Base-by-base conservation (phyloP, 805 yeast species). In the Jamesozyma piceae region DNA sequence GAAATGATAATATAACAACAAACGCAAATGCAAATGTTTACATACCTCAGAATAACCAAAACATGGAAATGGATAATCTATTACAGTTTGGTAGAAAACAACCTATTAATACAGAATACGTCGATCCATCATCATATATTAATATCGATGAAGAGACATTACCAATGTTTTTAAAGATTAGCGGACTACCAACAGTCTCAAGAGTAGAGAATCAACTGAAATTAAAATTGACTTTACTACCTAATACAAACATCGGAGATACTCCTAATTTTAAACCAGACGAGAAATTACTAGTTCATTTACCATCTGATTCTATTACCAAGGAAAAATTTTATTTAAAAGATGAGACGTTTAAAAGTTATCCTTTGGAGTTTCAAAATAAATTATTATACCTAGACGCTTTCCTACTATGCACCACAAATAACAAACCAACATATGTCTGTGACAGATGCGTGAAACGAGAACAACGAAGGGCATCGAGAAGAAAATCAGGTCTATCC, bases 161-260 rank as follows among this genome's bases (percentile, higher is more conserved):
- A 37, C 71, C 72, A 2, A 78, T 73, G 54, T 65, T 68, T 41
- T 51, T 83, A 39, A 60, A 65, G 22, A 66, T 89, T 1, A 60
- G 67, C 8, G 81, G 78, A 40, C 67, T 89, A 35, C 97, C 97
- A 1, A 66, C 74, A 4, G 78, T 78, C 52, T 86, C 95, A 14
- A 74, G 97, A 47, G 97, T 90, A 6, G 97, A 90, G 63, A 90
- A 96, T 5, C 97, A 90, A 64, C 87, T 90, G 60, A 88, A 86
- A 59, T 67, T 92, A 36, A 72, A 73, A 34, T 63, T 39, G 18
- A 39, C 32, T n/a, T 28, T 43, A 21, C 5, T 89, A 18, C 58
- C 72, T 5, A 67, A 88, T 37, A 73, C 15, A 35, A 31, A 15
- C 19, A 14, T 78, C 26, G 44, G 71, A 74, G 5, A 81, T 84